Base-by-base conservation (phyloP, 805 yeast species). In the Cyberlindnera veronae region DNA sequence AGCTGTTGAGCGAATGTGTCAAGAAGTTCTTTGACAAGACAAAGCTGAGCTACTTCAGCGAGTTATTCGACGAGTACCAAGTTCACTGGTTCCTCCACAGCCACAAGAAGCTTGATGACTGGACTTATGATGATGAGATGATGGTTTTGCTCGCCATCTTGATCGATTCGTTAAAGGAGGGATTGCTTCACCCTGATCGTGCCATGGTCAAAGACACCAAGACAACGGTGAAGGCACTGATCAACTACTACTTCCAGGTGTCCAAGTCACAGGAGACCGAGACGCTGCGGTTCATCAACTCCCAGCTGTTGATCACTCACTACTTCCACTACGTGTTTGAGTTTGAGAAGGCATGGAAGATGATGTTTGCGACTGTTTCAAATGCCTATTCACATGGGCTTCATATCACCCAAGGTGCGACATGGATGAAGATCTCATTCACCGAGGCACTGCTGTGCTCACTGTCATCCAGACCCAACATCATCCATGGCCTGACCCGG, bases 261-360 rank as follows among this genome's bases (percentile, higher is more conserved):
- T 46, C 53, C 3, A 49, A 49, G 22, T 5, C 32, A 0, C 57
- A 55, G 32, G 30, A 42, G 13, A 29, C 38, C 0, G 57, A 55
- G 16, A 40, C 49, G 2, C 1, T 46, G 1, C 34, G 29, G 17
- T 36, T 48, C 13, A 29, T 55, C 16, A 51, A 51, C 18, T 40
- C 57, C 0, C 60, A 55, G 20, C 17, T 52, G 1, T 10, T 52
- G 4, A 18, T 55, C 19, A 14, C 43, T 3, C 50, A 49, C 28
- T 54, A 49, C 29, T 51, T 45, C 34, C 49, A 51, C 26, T 51
- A 44, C 35, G 31, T 29, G 5, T 44, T 11, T 27, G 50, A 50
- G 20, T 38, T 44, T 32, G 48, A 42, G 23, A 49, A 46, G 24
- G 35, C 55, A 4, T 55, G 56, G 56, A 55, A 49, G 37, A 23